Percentiles rank a stretch among this genome's conserved stretches.
Evolutionary conservation across 1,284 basidiomycete genomes (phyloP).

Genomic region (Ceratobasidium sp.): DNA sequence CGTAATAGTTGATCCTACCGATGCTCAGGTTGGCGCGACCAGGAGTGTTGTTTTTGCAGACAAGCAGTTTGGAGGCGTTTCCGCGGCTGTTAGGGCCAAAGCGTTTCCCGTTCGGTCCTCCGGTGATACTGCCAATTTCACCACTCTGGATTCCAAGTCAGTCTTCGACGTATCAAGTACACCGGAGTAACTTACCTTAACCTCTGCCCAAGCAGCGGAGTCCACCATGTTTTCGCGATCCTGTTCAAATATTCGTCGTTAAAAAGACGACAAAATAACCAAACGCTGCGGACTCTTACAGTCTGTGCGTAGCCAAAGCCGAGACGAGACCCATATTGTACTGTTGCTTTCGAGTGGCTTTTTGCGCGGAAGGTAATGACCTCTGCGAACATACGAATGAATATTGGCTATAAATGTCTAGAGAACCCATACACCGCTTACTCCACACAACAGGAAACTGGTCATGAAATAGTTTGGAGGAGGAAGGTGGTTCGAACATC

Average conservation of each 20-base stretch:
- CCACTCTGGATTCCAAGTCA: conserved; percentile 4
- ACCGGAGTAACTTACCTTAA: not conserved
- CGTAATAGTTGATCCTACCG: not conserved
- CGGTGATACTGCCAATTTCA: conserved; percentile 18
- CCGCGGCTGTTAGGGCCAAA: conserved; percentile 14
- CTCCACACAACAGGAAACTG: conserved; percentile 39
- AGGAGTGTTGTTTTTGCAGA: conserved; percentile 13
- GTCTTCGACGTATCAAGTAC: not conserved
- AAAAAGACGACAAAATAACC: not conserved
- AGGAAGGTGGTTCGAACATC: conserved; percentile 28
- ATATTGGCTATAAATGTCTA: not conserved
- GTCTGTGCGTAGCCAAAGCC: conserved; percentile 25
- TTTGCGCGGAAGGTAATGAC: not conserved
- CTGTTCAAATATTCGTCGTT: not conserved
- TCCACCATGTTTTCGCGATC: conserved; percentile 14
- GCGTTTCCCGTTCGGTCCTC: not conserved
- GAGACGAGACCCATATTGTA: conserved; percentile 4
- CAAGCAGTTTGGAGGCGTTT: conserved; percentile 11
- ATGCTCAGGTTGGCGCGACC: conserved; percentile 6
- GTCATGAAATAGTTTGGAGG: conserved; percentile 7
- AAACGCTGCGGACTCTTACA: not conserved
- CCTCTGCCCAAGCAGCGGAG: conserved; percentile 22
- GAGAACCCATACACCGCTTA: not conserved
- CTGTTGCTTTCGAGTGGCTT: conserved; percentile 1
- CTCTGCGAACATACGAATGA: not conserved